phyloP scores from a whole-genome alignment of 768 basidiomycete genomes.

The Amanita polypyramis region DNA sequence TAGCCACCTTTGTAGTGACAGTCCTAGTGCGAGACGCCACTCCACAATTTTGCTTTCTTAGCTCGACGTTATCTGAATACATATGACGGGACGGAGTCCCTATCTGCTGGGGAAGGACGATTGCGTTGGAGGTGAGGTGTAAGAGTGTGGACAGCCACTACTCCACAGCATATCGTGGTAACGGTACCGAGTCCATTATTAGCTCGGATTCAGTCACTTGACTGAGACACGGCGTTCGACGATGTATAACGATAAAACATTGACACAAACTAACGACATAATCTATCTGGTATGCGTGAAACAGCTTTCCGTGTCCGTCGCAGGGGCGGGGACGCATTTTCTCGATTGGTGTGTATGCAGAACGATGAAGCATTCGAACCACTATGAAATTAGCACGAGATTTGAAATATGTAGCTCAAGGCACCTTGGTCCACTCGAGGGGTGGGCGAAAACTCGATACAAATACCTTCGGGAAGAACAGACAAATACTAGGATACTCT shows the following conservation, averaged over 20 bases:
- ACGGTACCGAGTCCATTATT: too few relatives aligned
- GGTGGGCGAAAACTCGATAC: neutral
- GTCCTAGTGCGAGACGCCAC: too few relatives aligned
- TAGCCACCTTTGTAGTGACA: too few relatives aligned
- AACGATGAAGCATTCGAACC: neutral
- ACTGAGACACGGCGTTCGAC: too few relatives aligned
- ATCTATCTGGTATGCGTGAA: constrained; percentile 4
- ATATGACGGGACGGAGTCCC: too few relatives aligned
- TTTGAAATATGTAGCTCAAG: neutral
- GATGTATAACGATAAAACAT: neutral
- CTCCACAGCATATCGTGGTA: too few relatives aligned
- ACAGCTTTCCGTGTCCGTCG: neutral
- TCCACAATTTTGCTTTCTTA: too few relatives aligned
- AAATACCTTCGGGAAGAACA: constrained; percentile 1
- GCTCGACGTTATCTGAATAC: too few relatives aligned
- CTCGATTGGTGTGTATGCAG: neutral
- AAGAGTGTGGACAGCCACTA: neutral
- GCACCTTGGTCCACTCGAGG: neutral
- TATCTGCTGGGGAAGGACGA: too few relatives aligned
- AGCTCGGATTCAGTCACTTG: too few relatives aligned
- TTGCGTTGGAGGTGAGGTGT: neutral
- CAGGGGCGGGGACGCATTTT: neutral
- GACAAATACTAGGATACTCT: constrained; percentile 1
- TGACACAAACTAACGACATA: neutral
- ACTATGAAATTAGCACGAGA: neutral